Base-by-base conservation (phyloP, 768 basidiomycete species). In the Podaxis mareebaensis region DNA sequence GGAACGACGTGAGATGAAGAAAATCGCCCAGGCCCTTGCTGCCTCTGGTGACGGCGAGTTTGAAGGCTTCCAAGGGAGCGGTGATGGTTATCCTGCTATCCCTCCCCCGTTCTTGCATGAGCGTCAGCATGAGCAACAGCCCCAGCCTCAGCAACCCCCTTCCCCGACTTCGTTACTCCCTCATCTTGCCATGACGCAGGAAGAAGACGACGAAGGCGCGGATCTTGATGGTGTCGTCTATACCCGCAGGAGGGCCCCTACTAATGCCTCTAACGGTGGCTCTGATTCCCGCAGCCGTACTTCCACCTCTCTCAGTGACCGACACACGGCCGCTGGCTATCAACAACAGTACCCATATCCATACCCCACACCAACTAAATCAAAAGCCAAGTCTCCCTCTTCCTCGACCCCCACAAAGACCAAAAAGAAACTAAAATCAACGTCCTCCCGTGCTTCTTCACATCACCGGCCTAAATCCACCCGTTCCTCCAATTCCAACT, bases 51-150 rank as follows among this genome's bases (percentile, higher is more conserved):
- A 72, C 13, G 72, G 73, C 4, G 77, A 78, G 12, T 89, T 91
- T 63, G 88, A 91, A 68, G 88, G 87, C 0, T 90, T 89, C 73
- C 88, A 83, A 65, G 89, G 87, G 6, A 82, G 84, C 65, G 81
- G 75, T 1, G 65, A 61, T 36, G 67, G 61, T 3, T 64, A 40
- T 28, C 62, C 62, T 24, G 53, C 33, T 51, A 60, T 54, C 40
- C 64, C 54, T 30, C 40, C 44, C 12, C 51, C 56, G 17, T 59
- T 52, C 26, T n/a, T 40, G 49, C 63, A 11, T n/a, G 26, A 48
- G 48, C 4, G 33, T 17, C 44, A 53, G 65, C 68, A 38, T 69
- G 71, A 36, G 61, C 59, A 65, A 2, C 65, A 63, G 33, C 62
- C 60, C 36, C 61, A 24, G 56, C 33, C n/a, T 4, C 10, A 40